phyloP scores from a whole-genome alignment of 768 basidiomycete species.

The Hemileccinum rubropunctum region DNA sequence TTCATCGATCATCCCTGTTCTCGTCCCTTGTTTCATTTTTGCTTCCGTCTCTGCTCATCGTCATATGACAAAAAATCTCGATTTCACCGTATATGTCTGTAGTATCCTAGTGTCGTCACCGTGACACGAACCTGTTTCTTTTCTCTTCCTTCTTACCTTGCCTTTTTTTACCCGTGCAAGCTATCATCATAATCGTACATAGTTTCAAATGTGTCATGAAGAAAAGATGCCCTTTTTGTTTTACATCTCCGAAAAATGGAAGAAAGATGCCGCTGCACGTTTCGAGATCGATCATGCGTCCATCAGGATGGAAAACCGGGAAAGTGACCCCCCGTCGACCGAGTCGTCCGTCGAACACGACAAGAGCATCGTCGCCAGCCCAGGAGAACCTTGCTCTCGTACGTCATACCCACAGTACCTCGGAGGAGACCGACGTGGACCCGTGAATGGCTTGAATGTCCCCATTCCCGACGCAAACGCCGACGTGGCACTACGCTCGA shows the following conservation, averaged over 20 bases:
- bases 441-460: not conserved
- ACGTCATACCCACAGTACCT: too few species aligned
- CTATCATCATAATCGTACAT: conserved; percentile 15
- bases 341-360: not conserved
- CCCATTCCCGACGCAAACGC: not conserved
- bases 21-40: conserved; percentile 2
- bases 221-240: not conserved
- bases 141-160: not conserved
- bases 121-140: conserved; percentile 10
- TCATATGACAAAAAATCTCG: conserved; percentile 30
- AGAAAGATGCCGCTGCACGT: too few species aligned
- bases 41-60: conserved; percentile 8
- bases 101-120: conserved; percentile 29
- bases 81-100: conserved; percentile 25
- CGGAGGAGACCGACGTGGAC: not conserved
- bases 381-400: too few species aligned
- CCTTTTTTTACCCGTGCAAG: conserved; percentile 17
- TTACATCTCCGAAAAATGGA: too few species aligned
- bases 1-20: conserved; percentile 6
- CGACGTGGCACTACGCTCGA: not conserved
- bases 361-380: not conserved
- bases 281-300: too few species aligned
- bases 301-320: too few species aligned
- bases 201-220: not conserved
- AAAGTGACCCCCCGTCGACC: too few species aligned